Evolutionary conservation across 352 stramenopile species (phyloP), one percentile per base, ranked within the genome.

Genomic region (Phytophthora brassicae): DNA sequence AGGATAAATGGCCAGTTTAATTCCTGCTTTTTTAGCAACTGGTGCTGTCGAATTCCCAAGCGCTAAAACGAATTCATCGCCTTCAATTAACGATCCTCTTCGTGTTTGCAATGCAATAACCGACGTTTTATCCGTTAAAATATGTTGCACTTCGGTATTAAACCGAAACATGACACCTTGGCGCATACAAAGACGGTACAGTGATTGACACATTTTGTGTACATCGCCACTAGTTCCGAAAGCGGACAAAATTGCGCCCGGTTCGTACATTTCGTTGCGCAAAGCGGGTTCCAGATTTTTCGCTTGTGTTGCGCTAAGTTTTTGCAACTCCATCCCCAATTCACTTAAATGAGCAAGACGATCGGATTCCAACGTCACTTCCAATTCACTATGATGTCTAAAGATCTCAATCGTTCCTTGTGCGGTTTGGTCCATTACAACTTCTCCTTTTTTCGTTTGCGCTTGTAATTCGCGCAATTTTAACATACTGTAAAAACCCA

Each of bases 141-240:
- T 77, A 42, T 95, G 82, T 23, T 85, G 72, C 45, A 95, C 74
- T 31, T 95, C 86, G 3, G 86, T 91, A 48, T 90, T 89, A 49
- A 95, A 92, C 44, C 84, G 86, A 70, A 95, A 95, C 86, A 95
- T 93, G 46, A 95, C 86, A 23, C 86, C 86, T 52, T 94, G 77
- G 5, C 83, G 81, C 66, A 90, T 79, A 50, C 84, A 95, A 17
- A 94, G 68, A 9, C 75, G 67, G 63, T 91, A 89, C 16, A 95
- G 79, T 42, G 84, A 88, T 55, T 89, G 70, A 56, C 86, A 95
- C 77, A 92, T 92, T 72, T 95, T 95, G 74, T 95, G 84, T 48
- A 95, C 84, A 60, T 95, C 86, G 45, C 86, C 86, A 68, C 86
- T 95, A 11, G 86, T 94, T 16, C 84, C 86, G 48, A 90, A 92